Evolutionary conservation across 2,329 filamentous ascomycete genomes (phyloP).

Genomic region (Xylaria sp.): DNA sequence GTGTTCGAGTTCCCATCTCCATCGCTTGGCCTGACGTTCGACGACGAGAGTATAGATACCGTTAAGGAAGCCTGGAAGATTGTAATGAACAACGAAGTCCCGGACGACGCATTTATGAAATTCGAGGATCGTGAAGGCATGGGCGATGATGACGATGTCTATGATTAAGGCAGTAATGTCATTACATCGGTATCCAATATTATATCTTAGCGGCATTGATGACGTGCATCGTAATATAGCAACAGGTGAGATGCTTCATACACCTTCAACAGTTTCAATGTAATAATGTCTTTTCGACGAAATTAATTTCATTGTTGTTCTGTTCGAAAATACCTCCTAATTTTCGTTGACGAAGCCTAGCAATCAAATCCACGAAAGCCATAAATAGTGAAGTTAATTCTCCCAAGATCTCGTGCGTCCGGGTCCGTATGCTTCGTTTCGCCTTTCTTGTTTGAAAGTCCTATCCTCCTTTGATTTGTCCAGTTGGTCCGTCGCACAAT

Average conservation of each 20-base stretch:
- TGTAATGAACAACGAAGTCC: slow-evolving; percentile 62
- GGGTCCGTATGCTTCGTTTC: not conserved
- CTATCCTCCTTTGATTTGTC: not conserved
- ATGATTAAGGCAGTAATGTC: slow-evolving; percentile 51
- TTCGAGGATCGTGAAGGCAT: slow-evolving; percentile 79
- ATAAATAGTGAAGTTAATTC: slow-evolving; percentile 4
- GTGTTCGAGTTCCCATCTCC: slow-evolving; percentile 67
- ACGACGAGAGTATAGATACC: slow-evolving; percentile 73
- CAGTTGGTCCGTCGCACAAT: not conserved
- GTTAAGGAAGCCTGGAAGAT: slow-evolving; percentile 77
- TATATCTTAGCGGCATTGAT: not conserved
- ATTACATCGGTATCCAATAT: not conserved
- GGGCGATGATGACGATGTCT: slow-evolving; percentile 64
- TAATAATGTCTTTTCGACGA: not conserved
- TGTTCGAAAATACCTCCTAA: not conserved
- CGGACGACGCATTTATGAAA: slow-evolving; percentile 71
- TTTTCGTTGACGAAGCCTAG: not conserved
- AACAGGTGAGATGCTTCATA: not conserved
- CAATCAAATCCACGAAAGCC: slow-evolving; percentile 18
- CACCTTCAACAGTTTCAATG: not conserved
- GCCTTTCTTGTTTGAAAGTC: not conserved
- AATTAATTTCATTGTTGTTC: not conserved
- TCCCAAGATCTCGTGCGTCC: not conserved
- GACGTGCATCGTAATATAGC: not conserved
- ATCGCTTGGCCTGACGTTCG: slow-evolving; percentile 75